These are phyloP conservation scores for Tylopilus felleus DNA, from an alignment of 768 basidiomycete species.

Conservation along the genomic window DNA sequence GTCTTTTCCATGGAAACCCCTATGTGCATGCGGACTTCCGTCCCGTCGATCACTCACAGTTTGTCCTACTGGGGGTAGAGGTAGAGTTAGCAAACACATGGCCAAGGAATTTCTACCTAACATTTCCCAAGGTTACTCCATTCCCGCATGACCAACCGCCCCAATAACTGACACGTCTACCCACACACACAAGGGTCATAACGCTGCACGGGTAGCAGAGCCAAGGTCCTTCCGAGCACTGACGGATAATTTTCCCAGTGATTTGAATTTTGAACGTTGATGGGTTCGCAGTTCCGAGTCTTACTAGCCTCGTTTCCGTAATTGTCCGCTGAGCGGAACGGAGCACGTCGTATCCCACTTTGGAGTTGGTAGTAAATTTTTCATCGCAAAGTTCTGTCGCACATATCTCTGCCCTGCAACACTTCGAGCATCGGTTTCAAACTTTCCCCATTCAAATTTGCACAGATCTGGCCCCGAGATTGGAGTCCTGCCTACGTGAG, in stretches of 20 bases:
- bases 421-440: neutral
- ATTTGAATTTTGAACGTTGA: neutral
- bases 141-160: neutral
- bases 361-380: neutral
- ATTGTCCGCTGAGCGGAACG: neutral
- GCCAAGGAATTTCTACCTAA: neutral
- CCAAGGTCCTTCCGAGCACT: neutral
- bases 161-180: neutral
- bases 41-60: neutral
- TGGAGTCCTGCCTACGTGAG: neutral
- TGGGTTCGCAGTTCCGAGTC: neutral
- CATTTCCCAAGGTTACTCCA: slow-evolving; percentile 9
- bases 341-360: neutral
- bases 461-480: neutral
- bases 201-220: neutral
- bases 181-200: slow-evolving; percentile 1
- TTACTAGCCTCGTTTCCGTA: neutral
- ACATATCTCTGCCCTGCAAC: neutral
- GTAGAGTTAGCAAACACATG: neutral
- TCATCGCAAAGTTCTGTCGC: neutral
- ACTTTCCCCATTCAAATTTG: neutral
- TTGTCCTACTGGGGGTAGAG: neutral
- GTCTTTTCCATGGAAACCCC: slow-evolving; percentile 10
- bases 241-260: neutral
- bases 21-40: slow-evolving; percentile 5